Percentiles rank a stretch among this genome's conserved stretches.
These are phyloP conservation scores for Venustampulla echinocandica DNA, from an alignment of 495 filamentous ascomycete genomes.

Conservation along the genomic window DNA sequence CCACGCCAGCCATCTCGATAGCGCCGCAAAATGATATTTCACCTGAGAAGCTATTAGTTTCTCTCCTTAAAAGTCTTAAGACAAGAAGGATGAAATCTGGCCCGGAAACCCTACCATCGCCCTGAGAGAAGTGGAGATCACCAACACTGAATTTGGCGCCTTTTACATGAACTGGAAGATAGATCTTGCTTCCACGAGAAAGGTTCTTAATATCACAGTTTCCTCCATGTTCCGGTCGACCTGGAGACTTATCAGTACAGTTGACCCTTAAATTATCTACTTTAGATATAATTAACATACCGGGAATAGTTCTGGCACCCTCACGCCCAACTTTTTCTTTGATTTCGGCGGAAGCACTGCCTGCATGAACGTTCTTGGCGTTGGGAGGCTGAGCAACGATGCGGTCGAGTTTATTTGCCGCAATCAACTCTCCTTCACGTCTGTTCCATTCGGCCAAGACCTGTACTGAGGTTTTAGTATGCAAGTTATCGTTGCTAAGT, in stretches of 20 bases:
- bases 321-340: constrained; percentile 74
- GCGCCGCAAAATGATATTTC: constrained; percentile 96
- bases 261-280: constrained; percentile 52
- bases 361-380: constrained; percentile 62
- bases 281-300: constrained; percentile 27
- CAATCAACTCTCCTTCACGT: constrained; percentile 71
- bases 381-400: constrained; percentile 76
- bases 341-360: constrained; percentile 50
- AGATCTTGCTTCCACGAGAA: constrained; percentile 77
- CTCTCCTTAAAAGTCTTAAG: constrained; percentile 41
- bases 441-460: constrained; percentile 65
- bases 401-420: constrained; percentile 54
- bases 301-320: constrained; percentile 83
- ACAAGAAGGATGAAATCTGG: no score
- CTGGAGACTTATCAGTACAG: constrained; percentile 2
- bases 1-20: constrained; percentile 88
- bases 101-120: constrained; percentile 5
- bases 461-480: neutral
- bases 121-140: constrained; percentile 73
- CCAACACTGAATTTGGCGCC: constrained; percentile 92
- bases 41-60: constrained; percentile 43
- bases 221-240: constrained; percentile 35
- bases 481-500: neutral
- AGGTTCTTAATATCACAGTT: constrained; percentile 92
- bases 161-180: constrained; percentile 72